Percentiles rank a stretch among this genome's conserved stretches.
These are phyloP conservation scores for Wickerhamomyces alni DNA, from an alignment of 805 yeast genomes.

Conservation along the genomic window DNA sequence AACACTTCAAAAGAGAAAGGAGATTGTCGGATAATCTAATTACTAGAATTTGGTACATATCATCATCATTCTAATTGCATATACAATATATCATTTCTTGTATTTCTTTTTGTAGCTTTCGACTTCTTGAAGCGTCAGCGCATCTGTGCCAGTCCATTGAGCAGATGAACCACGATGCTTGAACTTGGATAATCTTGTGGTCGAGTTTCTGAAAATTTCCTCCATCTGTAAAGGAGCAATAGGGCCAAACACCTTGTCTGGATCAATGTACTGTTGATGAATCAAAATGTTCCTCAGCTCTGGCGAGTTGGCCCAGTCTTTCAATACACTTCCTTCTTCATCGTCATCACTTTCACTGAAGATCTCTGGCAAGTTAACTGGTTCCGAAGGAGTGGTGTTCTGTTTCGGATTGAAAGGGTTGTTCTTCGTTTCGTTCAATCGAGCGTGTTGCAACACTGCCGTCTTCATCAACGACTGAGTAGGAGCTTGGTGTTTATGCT, in stretches of 20 bases:
- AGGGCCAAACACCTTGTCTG: constrained; percentile 68
- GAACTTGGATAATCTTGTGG: constrained; percentile 36
- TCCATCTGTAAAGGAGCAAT: constrained; percentile 64
- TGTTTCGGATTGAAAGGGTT: constrained; percentile 13
- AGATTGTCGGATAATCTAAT: background rate
- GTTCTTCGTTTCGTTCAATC: constrained; percentile 13
- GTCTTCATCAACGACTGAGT: constrained; percentile 26
- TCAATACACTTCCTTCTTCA: constrained; percentile 40
- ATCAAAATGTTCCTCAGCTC: constrained; percentile 39
- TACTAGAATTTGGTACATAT: too few species aligned
- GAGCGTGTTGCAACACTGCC: constrained; percentile 28
- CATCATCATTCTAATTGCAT: too few species aligned
- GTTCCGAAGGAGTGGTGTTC: constrained; percentile 22
- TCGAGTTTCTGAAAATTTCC: constrained; percentile 52
- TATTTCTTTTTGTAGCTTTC: constrained; percentile 37
- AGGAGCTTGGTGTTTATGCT: constrained; percentile 11
- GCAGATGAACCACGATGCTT: constrained; percentile 48
- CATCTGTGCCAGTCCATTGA: constrained; percentile 42
- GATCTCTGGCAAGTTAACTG: constrained; percentile 29
- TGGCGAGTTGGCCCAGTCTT: constrained; percentile 62
- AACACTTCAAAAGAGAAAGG: constrained; percentile 44
- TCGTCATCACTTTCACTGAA: constrained; percentile 50
- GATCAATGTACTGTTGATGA: constrained; percentile 50
- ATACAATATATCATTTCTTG: constrained; percentile 5
- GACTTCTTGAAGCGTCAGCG: constrained; percentile 39